Evolutionary conservation across 2,329 filamentous ascomycete species (phyloP).

Genomic region (Exophiala oligosperma): DNA sequence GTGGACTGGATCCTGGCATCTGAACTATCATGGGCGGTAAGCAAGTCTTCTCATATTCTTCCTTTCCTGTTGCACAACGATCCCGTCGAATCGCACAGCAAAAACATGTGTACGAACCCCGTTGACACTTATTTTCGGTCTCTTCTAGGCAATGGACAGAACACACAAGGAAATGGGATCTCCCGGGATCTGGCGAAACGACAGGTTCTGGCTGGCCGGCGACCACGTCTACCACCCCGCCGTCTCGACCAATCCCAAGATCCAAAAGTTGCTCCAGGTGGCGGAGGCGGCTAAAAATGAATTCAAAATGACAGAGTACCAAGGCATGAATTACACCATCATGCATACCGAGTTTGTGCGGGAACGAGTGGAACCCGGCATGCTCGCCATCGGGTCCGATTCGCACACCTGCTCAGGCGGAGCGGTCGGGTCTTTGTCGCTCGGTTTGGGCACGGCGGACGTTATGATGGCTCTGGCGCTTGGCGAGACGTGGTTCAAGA

Average conservation of each 20-base stretch:
- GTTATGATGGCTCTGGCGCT: constrained; percentile 48
- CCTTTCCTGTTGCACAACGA: too few species aligned
- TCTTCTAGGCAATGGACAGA: constrained; percentile 39
- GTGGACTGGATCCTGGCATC: constrained; percentile 51
- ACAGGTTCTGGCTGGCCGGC: constrained; percentile 52
- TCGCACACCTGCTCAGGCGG: constrained; percentile 51
- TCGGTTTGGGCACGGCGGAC: constrained; percentile 50
- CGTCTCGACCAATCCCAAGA: constrained; percentile 37
- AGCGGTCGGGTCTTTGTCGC: constrained; percentile 42
- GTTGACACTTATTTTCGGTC: background rate
- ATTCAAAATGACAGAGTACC: constrained; percentile 48
- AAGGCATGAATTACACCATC: constrained; percentile 45
- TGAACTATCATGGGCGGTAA: constrained; percentile 43
- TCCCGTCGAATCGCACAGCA: too few species aligned
- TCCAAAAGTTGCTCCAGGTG: constrained; percentile 39
- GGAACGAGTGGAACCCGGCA: constrained; percentile 47
- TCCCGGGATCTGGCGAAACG: constrained; percentile 50
- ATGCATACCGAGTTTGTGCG: constrained; percentile 51
- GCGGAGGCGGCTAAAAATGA: constrained; percentile 39
- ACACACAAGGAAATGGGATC: constrained; percentile 42
- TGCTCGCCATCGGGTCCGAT: constrained; percentile 46
- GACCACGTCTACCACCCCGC: constrained; percentile 52
- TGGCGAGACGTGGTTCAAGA: constrained; percentile 50
- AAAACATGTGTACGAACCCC: background rate
- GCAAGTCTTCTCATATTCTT: constrained; percentile 5